Conservation (phyloP, 2,329 filamentous ascomycete genomes). For the Diaporthe aspalathi region DNA sequence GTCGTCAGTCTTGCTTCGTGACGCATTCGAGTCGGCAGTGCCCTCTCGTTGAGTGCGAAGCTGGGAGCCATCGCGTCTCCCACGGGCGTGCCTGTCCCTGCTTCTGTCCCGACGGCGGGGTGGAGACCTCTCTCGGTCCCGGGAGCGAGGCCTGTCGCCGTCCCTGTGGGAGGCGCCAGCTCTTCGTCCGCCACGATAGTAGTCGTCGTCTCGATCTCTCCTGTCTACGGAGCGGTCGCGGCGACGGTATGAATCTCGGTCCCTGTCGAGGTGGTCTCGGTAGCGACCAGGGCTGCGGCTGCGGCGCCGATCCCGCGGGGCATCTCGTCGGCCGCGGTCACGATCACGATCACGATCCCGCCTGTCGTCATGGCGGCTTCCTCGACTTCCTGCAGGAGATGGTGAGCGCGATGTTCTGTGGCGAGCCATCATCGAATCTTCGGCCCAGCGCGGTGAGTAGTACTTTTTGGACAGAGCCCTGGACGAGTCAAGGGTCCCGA, state of each 20-base stretch:
- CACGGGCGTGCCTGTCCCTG: conserved; percentile 74
- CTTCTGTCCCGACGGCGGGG: conserved; percentile 69
- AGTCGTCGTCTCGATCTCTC: conserved; percentile 65
- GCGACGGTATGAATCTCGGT: conserved; percentile 68
- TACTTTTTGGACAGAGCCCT: conserved; percentile 45
- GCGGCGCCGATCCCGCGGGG: conserved; percentile 65
- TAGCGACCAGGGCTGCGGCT: conserved; percentile 70
- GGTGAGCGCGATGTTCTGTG: conserved; percentile 83
- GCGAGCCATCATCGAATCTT: conserved; percentile 65
- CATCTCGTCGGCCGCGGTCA: conserved; percentile 60
- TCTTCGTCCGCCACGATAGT: conserved; percentile 69
- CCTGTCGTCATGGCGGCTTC: conserved; percentile 61
- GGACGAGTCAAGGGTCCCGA: conserved; percentile 35
- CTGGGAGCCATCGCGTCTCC: conserved; percentile 79
- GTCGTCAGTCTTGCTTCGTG: conserved; percentile 74
- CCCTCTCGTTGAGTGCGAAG: conserved; percentile 73
- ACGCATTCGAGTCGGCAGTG: conserved; percentile 74
- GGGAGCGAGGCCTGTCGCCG: conserved; percentile 75
- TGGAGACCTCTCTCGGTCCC: conserved; percentile 70
- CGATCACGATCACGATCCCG: conserved; percentile 63
- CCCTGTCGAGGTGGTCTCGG: conserved; percentile 64
- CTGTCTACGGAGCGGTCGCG: conserved; percentile 77
- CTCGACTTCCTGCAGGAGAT: conserved; percentile 87
- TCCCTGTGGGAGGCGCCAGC: conserved; percentile 66
- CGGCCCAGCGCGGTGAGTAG: conserved; percentile 50